Evolutionary conservation across 352 stramenopile species (phyloP), one percentile per base, ranked within the genome.

Genomic region (Phytophthora parvispora): DNA sequence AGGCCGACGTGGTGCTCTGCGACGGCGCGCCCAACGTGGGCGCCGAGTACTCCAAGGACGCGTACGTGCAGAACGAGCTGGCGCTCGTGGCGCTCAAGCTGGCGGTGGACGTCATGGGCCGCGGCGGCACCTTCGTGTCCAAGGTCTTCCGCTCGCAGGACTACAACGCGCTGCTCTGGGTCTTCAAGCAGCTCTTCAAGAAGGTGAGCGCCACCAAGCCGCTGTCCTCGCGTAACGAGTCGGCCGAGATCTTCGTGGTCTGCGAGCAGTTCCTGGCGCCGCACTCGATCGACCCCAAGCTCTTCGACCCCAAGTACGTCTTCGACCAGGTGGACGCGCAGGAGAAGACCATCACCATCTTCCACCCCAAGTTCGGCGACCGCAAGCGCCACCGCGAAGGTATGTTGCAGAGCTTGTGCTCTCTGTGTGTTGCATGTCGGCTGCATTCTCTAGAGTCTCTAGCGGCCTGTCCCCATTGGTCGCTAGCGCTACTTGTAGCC

Each of bases 181-280:
- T 99, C 1, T 97, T 99, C 68, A 98, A 99, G 85, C 97, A 99
- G 78, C 90, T 99, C 7, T 99, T 99, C 78, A 93, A 98, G 67
- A 96, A 97, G 45, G 97, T 99, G 12, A 93, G 97, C 67, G 97
- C 97, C 0, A 99, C 99, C 51, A 99, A 99, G 83, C 98, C 98
- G n/a, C 86, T 98, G 32, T 98, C 97, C 10, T 99, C 93, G 60
- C 94, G 98, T 81, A 97, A 95, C 69, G 97, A 99, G 70, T 99
- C 97, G 12, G 98, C 98, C n/a, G 98, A 99, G 83, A 99, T 99
- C 74, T 99, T 99, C 80, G 96, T 99, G 18, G 95, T 99, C 1
- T 99, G 98, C 77, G 78, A 96, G 64, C 87, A 96, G 29, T 99
- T 99, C 78, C 77, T 99, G 40, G 95, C 93, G 5, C 98, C 98